Conservation (phyloP, 495 filamentous ascomycete species). For the Penicillium taxi region DNA sequence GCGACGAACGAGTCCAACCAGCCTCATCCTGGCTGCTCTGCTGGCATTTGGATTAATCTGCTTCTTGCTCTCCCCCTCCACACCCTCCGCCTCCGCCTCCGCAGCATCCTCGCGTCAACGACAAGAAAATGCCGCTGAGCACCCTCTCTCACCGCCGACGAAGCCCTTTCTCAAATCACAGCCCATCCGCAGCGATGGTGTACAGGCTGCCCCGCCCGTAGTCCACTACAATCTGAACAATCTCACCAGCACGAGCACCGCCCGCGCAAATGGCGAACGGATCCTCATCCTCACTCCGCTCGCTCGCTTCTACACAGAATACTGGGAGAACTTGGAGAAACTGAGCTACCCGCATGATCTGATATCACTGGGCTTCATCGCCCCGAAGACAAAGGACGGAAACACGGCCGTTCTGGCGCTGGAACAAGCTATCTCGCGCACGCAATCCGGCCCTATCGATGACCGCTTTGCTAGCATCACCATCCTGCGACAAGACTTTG, state of each 20-base stretch:
- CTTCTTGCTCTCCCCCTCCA: slow-evolving; percentile 51
- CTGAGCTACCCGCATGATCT: slow-evolving; percentile 87
- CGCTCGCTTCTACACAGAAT: slow-evolving; percentile 82
- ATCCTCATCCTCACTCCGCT: slow-evolving; percentile 90
- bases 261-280: slow-evolving; percentile 70
- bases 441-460: slow-evolving; percentile 69
- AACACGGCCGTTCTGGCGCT: slow-evolving; percentile 72
- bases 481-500: slow-evolving; percentile 92
- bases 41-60: slow-evolving; percentile 57
- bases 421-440: slow-evolving; percentile 75
- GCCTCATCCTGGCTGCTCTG: slow-evolving; percentile 51
- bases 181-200: slow-evolving; percentile 46
- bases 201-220: slow-evolving; percentile 69
- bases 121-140: slow-evolving; percentile 54
- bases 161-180: slow-evolving; percentile 70
- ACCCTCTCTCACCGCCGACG: slow-evolving; percentile 73
- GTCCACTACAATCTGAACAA: slow-evolving; percentile 91
- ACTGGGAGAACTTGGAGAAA: slow-evolving; percentile 90
- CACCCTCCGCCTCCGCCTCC: slow-evolving; percentile 28
- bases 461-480: slow-evolving; percentile 84
- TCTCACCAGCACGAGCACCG: slow-evolving; percentile 69
- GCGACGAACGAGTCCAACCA: slow-evolving; percentile 61
- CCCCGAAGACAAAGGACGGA: slow-evolving; percentile 83
- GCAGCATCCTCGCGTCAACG: slow-evolving; percentile 35
- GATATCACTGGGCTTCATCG: slow-evolving; percentile 92